A percentile compares a stretch with the other conserved stretches of the same genome.
Conservation (phyloP, 2,329 filamentous ascomycete species). For the Mycosphaerella sp. region DNA sequence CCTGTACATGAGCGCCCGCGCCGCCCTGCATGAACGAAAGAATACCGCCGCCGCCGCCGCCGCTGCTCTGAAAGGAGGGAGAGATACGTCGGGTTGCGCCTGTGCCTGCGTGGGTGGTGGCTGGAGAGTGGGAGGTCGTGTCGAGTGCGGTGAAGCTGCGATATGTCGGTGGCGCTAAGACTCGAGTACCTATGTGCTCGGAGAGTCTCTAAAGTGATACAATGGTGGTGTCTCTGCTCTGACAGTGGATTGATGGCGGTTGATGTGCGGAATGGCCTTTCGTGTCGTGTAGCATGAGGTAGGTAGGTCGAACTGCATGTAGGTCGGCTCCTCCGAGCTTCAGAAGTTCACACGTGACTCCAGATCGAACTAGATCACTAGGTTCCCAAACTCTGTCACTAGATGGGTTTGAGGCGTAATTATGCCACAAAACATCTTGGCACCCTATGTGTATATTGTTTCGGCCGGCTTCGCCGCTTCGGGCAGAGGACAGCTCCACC, state of each 20-base stretch:
- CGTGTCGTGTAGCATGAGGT: neutral
- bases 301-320: too few relatives aligned
- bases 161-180: conserved; percentile 5
- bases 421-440: too few relatives aligned
- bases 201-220: neutral
- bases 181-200: conserved; percentile 1
- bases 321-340: too few relatives aligned
- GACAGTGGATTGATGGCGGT: neutral
- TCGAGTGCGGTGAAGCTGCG: neutral
- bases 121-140: neutral
- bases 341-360: too few relatives aligned
- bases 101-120: neutral
- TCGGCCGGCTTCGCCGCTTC: too few relatives aligned
- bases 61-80: neutral
- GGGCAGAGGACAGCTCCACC: too few relatives aligned
- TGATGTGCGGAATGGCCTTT: neutral
- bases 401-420: too few relatives aligned
- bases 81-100: neutral
- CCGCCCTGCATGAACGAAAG: conserved; percentile 32
- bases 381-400: too few relatives aligned
- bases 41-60: conserved; percentile 9
- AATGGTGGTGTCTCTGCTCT: neutral
- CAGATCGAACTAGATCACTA: too few relatives aligned
- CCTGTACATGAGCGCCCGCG: conserved; percentile 43
- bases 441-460: too few relatives aligned